phyloP scores from a whole-genome alignment of 148 eudicot species.

The Polygonum maritimum region DNA sequence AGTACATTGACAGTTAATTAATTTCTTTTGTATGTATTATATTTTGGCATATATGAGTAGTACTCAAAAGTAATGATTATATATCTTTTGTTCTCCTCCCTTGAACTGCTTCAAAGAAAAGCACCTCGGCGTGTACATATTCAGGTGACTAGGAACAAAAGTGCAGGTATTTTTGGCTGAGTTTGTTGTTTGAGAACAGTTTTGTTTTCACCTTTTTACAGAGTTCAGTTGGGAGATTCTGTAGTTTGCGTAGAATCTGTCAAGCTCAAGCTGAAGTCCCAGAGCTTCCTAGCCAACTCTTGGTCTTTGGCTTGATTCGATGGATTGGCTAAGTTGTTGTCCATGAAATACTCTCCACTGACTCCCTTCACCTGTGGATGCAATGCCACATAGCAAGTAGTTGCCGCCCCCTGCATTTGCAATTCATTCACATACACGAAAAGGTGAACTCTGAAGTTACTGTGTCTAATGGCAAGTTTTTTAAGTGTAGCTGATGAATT shows the following conservation, averaged over 20 bases:
- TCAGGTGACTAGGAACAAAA: background rate
- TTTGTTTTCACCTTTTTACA: background rate
- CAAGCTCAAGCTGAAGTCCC: slow-evolving; percentile 66
- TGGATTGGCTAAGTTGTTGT: slow-evolving; percentile 44
- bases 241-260: slow-evolving; percentile 14
- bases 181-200: background rate
- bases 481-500: background rate
- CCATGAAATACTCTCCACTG: slow-evolving; percentile 56
- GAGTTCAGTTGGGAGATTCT: background rate
- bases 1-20: background rate
- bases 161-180: background rate
- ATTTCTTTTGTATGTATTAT: background rate
- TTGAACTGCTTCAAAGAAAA: background rate
- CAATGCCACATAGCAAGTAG: slow-evolving; percentile 62
- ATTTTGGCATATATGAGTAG: background rate
- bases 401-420: slow-evolving; percentile 54
- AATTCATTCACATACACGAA: background rate
- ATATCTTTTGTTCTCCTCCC: background rate
- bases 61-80: background rate
- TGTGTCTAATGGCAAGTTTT: slow-evolving; percentile 9
- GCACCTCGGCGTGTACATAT: background rate
- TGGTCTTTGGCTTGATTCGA: slow-evolving; percentile 29
- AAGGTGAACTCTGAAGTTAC: background rate
- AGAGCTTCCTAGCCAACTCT: slow-evolving; percentile 48
- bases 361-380: slow-evolving; percentile 52